Conservation (phyloP, 2,329 filamentous ascomycete species). For the Lachnellula hyalina region DNA sequence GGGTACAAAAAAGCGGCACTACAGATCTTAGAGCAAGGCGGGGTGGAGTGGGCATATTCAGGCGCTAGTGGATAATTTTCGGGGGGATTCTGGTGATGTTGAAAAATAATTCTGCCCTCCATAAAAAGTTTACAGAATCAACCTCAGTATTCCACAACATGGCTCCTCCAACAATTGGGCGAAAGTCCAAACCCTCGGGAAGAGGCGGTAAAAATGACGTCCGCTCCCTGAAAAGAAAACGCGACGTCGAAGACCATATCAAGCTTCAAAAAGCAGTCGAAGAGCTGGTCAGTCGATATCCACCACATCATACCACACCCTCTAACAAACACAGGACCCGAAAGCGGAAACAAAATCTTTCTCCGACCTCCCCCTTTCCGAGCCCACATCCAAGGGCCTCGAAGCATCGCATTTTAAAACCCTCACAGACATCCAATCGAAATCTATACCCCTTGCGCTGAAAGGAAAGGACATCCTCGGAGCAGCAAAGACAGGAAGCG, state of each 20-base stretch:
- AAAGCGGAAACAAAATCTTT: conserved; percentile 55
- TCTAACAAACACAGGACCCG: conserved; percentile 24
- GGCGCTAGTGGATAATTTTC: neutral
- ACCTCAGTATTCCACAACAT: conserved; percentile 16
- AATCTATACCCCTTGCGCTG: conserved; percentile 81
- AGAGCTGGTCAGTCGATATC: conserved; percentile 25
- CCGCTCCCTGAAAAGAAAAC: conserved; percentile 29
- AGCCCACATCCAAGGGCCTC: conserved; percentile 72
- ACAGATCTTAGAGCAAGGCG: too few species aligned
- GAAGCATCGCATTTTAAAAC: conserved; percentile 83
- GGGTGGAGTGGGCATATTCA: neutral
- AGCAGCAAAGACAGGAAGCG: conserved; percentile 91
- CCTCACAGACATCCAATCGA: conserved; percentile 85
- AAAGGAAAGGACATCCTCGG: conserved; percentile 85
- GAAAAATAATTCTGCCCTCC: neutral
- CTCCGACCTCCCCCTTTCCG: conserved; percentile 78
- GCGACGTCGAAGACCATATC: conserved; percentile 28
- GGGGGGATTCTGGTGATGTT: neutral
- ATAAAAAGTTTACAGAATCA: conserved; percentile 1
- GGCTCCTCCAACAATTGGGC: conserved; percentile 20
- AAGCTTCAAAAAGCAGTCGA: conserved; percentile 28
- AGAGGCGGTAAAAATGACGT: conserved; percentile 18
- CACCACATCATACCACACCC: neutral
- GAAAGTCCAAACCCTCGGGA: conserved; percentile 19
- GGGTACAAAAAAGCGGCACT: too few species aligned